Percentiles rank a stretch among this genome's conserved stretches.
Conservation (phyloP, 2,329 filamentous ascomycete genomes). For the Torrubiella hemipterigena region DNA sequence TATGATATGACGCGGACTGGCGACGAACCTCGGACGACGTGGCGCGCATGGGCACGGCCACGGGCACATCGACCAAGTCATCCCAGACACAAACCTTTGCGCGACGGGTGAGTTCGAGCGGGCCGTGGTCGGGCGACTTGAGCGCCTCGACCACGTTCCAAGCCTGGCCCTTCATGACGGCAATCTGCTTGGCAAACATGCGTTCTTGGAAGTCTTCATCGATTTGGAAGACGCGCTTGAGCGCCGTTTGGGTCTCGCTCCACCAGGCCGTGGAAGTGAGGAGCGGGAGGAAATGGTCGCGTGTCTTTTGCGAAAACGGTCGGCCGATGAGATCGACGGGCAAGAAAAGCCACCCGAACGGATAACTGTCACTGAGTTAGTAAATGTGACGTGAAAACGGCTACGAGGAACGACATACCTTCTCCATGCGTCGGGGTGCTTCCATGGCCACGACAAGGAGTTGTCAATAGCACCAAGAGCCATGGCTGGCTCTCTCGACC, state of each 20-base stretch:
- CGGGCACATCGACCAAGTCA: conserved; percentile 88
- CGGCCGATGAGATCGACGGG: conserved; percentile 93
- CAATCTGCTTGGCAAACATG: conserved; percentile 98
- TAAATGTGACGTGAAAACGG: neutral
- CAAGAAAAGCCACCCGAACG: conserved; percentile 96
- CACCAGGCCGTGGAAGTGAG: conserved; percentile 94
- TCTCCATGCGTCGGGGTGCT: conserved; percentile 83
- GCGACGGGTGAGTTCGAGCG: conserved; percentile 80
- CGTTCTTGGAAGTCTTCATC: conserved; percentile 95
- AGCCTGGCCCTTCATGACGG: conserved; percentile 97
- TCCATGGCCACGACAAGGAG: conserved; percentile 97
- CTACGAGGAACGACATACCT: conserved; percentile 26
- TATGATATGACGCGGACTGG: conserved; percentile 33
- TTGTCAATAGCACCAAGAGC: conserved; percentile 92
- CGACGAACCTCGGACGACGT: conserved; percentile 77
- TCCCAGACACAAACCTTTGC: conserved; percentile 96
- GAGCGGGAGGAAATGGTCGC: conserved; percentile 90
- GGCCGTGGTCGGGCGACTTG: conserved; percentile 84
- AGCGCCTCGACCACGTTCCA: conserved; percentile 99
- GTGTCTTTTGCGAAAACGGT: conserved; percentile 87
- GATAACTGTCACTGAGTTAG: conserved; percentile 53
- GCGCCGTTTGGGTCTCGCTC: conserved; percentile 80
- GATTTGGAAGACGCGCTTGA: conserved; percentile 79
- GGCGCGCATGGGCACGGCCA: conserved; percentile 79
- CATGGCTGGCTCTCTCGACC: conserved; percentile 44